A percentile compares a stretch with the other conserved stretches of the same genome.
phyloP scores from a whole-genome alignment of 2,329 filamentous ascomycete genomes.

The Claviceps sp. region DNA sequence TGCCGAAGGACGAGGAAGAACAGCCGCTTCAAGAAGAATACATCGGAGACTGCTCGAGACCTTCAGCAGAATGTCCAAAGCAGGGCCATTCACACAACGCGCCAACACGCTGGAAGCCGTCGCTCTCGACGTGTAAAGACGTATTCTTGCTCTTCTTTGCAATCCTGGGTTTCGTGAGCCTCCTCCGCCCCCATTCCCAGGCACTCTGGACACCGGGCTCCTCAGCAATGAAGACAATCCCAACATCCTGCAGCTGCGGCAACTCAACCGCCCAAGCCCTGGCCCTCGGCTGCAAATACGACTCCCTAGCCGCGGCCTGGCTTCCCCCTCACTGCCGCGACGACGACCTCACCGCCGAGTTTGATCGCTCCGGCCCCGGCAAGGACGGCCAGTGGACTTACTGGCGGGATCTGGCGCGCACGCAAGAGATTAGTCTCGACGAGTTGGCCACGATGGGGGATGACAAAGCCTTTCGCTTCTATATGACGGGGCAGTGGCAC shows the following conservation, averaged over 20 bases:
- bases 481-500: constrained; percentile 16
- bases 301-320: constrained; percentile 21
- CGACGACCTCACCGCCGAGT: constrained; percentile 19
- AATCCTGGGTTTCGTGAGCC: neutral
- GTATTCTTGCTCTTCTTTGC: neutral
- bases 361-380: constrained; percentile 16
- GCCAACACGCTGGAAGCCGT: neutral
- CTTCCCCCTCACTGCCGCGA: constrained; percentile 20
- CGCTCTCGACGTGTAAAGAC: neutral
- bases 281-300: constrained; percentile 18
- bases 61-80: neutral
- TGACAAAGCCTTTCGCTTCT: constrained; percentile 8
- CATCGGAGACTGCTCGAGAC: neutral
- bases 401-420: constrained; percentile 12
- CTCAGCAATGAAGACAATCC: neutral
- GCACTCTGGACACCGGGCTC: neutral
- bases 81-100: neutral
- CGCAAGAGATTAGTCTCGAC: constrained; percentile 8
- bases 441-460: constrained; percentile 9
- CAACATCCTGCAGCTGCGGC: constrained; percentile 18
- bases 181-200: neutral
- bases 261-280: constrained; percentile 15
- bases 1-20: neutral
- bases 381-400: constrained; percentile 19
- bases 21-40: neutral